Evolutionary conservation across 805 yeast species (phyloP).

Genomic region (Myxozyma kluyveri): DNA sequence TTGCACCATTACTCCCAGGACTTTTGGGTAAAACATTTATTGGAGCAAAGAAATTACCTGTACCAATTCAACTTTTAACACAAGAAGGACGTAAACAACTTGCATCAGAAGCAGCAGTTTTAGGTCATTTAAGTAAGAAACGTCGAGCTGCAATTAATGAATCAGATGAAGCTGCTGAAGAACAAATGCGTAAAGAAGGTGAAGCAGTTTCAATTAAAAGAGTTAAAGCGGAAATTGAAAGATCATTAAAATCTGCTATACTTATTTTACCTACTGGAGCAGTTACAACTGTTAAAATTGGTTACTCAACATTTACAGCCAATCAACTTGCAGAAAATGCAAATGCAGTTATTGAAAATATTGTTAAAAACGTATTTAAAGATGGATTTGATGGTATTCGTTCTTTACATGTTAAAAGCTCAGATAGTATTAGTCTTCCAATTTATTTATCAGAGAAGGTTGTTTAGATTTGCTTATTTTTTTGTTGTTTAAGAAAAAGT

Average conservation of each 20-base stretch:
- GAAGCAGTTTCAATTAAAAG: slow-evolving; percentile 51
- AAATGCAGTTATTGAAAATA: slow-evolving; percentile 47
- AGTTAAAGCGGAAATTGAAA: slow-evolving; percentile 57
- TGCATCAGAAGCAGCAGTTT: slow-evolving; percentile 7
- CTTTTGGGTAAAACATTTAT: slow-evolving; percentile 78
- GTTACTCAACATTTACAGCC: slow-evolving; percentile 47
- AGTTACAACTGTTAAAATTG: slow-evolving; percentile 63
- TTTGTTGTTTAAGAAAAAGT: not conserved
- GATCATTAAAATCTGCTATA: slow-evolving; percentile 56
- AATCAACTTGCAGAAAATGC: slow-evolving; percentile 60
- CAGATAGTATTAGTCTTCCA: slow-evolving; percentile 79
- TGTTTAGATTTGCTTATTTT: slow-evolving; percentile 10
- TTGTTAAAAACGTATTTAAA: slow-evolving; percentile 30
- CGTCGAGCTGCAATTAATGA: slow-evolving; percentile 10
- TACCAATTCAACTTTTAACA: slow-evolving; percentile 53
- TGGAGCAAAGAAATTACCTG: slow-evolving; percentile 60
- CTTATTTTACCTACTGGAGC: slow-evolving; percentile 73
- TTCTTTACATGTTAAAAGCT: slow-evolving; percentile 61
- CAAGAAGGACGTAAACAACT: slow-evolving; percentile 5
- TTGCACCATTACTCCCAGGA: slow-evolving; percentile 76
- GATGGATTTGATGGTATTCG: slow-evolving; percentile 38
- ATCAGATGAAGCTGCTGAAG: slow-evolving; percentile 8
- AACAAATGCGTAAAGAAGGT: slow-evolving; percentile 28
- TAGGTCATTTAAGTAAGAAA: slow-evolving; percentile 14
- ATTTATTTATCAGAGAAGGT: slow-evolving; percentile 64